phyloP scores from a whole-genome alignment of 2,329 filamentous ascomycete species.

The Cordyceps militaris region DNA sequence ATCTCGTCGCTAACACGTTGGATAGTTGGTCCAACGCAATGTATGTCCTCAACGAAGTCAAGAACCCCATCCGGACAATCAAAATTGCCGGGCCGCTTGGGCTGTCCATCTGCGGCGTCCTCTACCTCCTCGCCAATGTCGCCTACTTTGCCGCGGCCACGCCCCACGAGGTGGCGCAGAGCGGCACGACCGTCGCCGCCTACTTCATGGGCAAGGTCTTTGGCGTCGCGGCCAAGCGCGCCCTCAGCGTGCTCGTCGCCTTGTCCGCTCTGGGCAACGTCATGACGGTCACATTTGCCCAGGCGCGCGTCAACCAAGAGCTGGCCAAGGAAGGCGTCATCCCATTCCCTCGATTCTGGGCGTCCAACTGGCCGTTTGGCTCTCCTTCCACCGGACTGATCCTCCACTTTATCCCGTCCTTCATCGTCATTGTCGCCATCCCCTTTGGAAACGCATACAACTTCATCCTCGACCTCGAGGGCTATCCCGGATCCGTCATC shows the following conservation, averaged over 20 bases:
- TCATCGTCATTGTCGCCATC: conserved; percentile 18
- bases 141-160: conserved; percentile 17
- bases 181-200: conserved; percentile 16
- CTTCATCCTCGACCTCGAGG: conserved; percentile 17
- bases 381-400: conserved; percentile 15
- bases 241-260: conserved; percentile 16
- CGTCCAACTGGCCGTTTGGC: conserved; percentile 16
- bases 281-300: conserved; percentile 16
- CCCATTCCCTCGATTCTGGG: conserved; percentile 16
- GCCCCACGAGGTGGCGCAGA: conserved; percentile 14
- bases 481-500: conserved; percentile 15
- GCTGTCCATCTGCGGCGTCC: conserved; percentile 15
- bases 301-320: conserved; percentile 17
- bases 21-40: conserved; percentile 16
- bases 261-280: conserved; percentile 17
- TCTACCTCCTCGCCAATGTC: conserved; percentile 17
- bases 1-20: neutral
- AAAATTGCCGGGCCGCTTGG: conserved; percentile 16
- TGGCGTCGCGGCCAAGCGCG: conserved; percentile 14
- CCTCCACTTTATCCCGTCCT: conserved; percentile 17
- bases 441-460: conserved; percentile 17
- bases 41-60: conserved; percentile 17
- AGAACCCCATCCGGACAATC: conserved; percentile 16
- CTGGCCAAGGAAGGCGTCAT: conserved; percentile 17
- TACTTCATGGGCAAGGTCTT: conserved; percentile 18